These are phyloP conservation scores for Collybia mongolica DNA, from an alignment of 768 basidiomycete species.

Conservation along the genomic window DNA sequence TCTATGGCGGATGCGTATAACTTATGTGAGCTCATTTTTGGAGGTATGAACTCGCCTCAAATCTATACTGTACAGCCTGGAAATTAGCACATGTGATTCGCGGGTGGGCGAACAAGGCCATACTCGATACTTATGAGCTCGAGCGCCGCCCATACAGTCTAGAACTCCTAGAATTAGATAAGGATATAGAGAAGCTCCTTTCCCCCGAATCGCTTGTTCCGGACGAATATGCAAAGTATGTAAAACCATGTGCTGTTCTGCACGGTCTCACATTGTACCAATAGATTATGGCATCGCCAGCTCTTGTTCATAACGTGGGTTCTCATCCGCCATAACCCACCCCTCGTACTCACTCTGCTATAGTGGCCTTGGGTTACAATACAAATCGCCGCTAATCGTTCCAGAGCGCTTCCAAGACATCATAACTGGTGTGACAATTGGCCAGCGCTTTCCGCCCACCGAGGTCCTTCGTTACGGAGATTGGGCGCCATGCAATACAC, in stretches of 20 bases:
- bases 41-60: background rate
- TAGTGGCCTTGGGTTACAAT: background rate
- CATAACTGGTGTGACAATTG: background rate
- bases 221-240: background rate
- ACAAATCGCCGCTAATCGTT: background rate
- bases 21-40: background rate
- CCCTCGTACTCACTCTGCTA: background rate
- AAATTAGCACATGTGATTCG: conserved; percentile 4
- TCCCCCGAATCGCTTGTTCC: background rate
- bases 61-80: conserved; percentile 1
- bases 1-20: conserved; percentile 6
- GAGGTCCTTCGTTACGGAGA: background rate
- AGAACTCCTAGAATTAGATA: conserved; percentile 4
- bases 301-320: background rate
- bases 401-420: background rate
- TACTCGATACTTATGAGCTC: conserved; percentile 1
- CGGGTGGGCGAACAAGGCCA: background rate
- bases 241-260: too few species aligned
- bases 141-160: conserved; percentile 2
- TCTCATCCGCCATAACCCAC: background rate
- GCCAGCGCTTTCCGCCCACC: background rate
- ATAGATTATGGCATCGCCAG: background rate
- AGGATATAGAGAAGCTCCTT: background rate
- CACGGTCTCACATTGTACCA: background rate
- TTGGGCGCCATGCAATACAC: background rate